Evolutionary conservation across 2,329 filamentous ascomycete species (phyloP), one percentile per base, ranked within the genome.

Genomic region (Neofusicoccum umdonicola): DNA sequence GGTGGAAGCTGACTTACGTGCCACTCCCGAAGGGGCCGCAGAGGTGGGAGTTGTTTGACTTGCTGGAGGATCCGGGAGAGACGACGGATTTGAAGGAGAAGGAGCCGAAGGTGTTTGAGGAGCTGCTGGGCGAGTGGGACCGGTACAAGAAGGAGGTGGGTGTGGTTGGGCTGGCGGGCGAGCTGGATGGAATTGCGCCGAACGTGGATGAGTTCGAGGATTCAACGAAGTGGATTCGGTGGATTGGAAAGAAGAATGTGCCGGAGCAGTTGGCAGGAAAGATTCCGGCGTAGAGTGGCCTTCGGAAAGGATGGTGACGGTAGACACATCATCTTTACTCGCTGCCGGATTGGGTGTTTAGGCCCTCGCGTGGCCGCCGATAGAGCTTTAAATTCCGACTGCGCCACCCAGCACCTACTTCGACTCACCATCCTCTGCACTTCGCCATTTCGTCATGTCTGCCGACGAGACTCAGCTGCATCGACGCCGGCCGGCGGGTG

Each of bases 61-160:
- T 64, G 17, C 34, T 15, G 17, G 9, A 34, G 37, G 62, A 64
- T 50, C 62, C 62, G 22, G 62, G 62, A n/a, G 62, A 64, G 54
- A 64, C 52, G 42, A 44, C 17, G 22, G 62, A 64, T 15, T 12
- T 64, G 27, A 44, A 42, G 19, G 56, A 63, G 41, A 22, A 47
- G 50, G 37, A 62, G 39, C 39, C 22, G 27, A 3, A 37, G 22
- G 13, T 63, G 27, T 56, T 52, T 37, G 48, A 22, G 17, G 61
- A 47, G 48, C 6, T 63, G 37, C 9, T 63, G 61, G 61, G 9
- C 4, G 47, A 54, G 61, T 63, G 50, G 61, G 61, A 63, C 27
- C 45, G 39, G 61, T 63, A 63, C 11, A 70, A 69, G 62, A 17
- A 64, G 41, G 62, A 64, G 41, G 62, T 64, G 12, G 62, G 62